Evolutionary conservation across 257 asterid species (phyloP).

Genomic region (Rauvolfia tetraphylla): DNA sequence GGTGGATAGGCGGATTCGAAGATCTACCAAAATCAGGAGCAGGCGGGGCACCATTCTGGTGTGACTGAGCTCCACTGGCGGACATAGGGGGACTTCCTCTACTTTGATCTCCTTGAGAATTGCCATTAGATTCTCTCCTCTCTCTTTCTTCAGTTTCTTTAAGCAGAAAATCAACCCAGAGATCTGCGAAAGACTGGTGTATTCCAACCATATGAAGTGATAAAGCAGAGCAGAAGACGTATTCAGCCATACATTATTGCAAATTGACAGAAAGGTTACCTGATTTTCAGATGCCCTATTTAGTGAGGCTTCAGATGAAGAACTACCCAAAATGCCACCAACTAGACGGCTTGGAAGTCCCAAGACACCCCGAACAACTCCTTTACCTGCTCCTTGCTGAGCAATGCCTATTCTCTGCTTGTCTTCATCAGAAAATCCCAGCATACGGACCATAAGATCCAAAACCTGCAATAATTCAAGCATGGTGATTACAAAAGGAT

Average conservation of each 20-base stretch:
- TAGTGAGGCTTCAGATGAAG: slow-evolving; percentile 48
- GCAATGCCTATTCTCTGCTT: slow-evolving; percentile 87
- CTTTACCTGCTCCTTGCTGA: slow-evolving; percentile 87
- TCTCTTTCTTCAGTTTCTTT: slow-evolving; percentile 78
- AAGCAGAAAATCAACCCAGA: slow-evolving; percentile 99
- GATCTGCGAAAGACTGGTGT: slow-evolving; percentile 82
- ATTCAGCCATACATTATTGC: background rate
- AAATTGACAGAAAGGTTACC: slow-evolving; percentile 33
- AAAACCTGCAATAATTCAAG: slow-evolving; percentile 53
- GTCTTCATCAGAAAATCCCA: slow-evolving; percentile 97
- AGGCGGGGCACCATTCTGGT: slow-evolving; percentile 20
- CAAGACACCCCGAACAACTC: slow-evolving; percentile 91
- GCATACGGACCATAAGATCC: slow-evolving; percentile 94
- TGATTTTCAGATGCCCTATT: slow-evolving; percentile 65
- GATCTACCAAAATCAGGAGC: slow-evolving; percentile 22
- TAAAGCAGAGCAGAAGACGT: background rate
- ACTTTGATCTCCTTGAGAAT: slow-evolving; percentile 33
- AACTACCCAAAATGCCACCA: slow-evolving; percentile 80
- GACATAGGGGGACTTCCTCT: slow-evolving; percentile 24
- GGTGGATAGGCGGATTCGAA: slow-evolving; percentile 38
- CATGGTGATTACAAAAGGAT: background rate
- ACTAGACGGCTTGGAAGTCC: slow-evolving; percentile 95
- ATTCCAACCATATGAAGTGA: slow-evolving; percentile 4
- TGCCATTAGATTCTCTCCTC: slow-evolving; percentile 45
- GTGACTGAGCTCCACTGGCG: slow-evolving; percentile 29